A percentile compares a stretch with the other conserved stretches of the same genome.
phyloP scores from a whole-genome alignment of 2,329 filamentous ascomycete species.

The Ramularia endophylla region DNA sequence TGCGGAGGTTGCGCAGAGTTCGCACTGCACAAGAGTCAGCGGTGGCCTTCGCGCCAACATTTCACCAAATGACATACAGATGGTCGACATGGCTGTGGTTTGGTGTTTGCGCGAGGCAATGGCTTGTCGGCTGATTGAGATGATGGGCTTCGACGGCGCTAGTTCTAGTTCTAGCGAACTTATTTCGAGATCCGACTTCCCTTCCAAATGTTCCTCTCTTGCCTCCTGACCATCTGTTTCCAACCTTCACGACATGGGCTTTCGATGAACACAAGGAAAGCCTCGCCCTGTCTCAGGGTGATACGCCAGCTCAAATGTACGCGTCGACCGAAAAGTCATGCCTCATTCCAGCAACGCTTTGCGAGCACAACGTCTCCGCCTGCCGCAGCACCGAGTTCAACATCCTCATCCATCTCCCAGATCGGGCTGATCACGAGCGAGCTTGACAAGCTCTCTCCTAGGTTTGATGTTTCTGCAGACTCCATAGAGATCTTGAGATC shows the following conservation, averaged over 20 bases:
- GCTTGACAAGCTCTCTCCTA: slow-evolving; percentile 82
- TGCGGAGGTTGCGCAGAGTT: slow-evolving; percentile 80
- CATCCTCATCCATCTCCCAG: slow-evolving; percentile 41
- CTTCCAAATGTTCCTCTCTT: slow-evolving; percentile 2
- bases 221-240: background rate
- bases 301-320: slow-evolving; percentile 5
- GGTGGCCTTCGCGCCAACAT: too few species aligned
- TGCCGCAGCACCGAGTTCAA: slow-evolving; percentile 13
- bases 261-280: slow-evolving; percentile 26
- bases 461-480: slow-evolving; percentile 76
- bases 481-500: slow-evolving; percentile 73
- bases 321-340: slow-evolving; percentile 8
- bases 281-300: slow-evolving; percentile 22
- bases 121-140: background rate
- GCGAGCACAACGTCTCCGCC: slow-evolving; percentile 20
- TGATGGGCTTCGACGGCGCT: background rate
- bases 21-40: slow-evolving; percentile 42
- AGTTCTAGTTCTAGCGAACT: background rate
- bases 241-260: slow-evolving; percentile 12
- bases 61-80: slow-evolving; percentile 34
- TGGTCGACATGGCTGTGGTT: slow-evolving; percentile 74
- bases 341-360: slow-evolving; percentile 17
- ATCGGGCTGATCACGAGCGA: slow-evolving; percentile 62
- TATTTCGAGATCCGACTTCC: slow-evolving; percentile 1
- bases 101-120: slow-evolving; percentile 8